Conservation (phyloP, 192 early-diverging fungal species). For the Podochytrium sp. region DNA sequence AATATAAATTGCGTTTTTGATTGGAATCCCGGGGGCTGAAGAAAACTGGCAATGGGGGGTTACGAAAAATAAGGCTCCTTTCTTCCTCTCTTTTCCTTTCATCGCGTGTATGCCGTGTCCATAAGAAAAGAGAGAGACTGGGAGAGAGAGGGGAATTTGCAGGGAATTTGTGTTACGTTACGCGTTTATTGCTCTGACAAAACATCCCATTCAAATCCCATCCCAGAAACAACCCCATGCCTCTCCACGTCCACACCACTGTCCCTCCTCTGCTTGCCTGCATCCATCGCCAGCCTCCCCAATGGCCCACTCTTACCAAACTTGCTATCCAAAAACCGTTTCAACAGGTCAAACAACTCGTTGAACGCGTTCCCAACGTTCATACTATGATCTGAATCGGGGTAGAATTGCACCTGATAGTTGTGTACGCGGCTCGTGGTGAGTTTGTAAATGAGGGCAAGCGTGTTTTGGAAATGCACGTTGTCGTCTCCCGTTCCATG, state of each 20-base stretch:
- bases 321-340: conserved; percentile 39
- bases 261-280: not conserved
- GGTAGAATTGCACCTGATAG: conserved; percentile 87
- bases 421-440: conserved; percentile 72
- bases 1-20: no score
- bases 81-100: not conserved
- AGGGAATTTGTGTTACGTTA: no score
- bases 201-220: conserved; percentile 14
- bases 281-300: not conserved
- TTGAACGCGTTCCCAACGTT: conserved; percentile 73
- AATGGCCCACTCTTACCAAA: conserved; percentile 13
- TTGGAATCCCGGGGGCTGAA: no score
- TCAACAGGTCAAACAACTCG: conserved; percentile 66
- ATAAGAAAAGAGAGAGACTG: not conserved
- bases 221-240: conserved; percentile 9
- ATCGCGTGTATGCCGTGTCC: not conserved
- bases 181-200: no score
- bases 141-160: not conserved
- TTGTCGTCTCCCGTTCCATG: conserved; percentile 85
- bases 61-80: no score
- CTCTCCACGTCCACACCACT: not conserved
- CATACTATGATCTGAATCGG: conserved; percentile 91
- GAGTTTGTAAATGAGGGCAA: conserved; percentile 74
- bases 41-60: no score
- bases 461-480: conserved; percentile 93